These are phyloP conservation scores for Hebeloma cylindrosporum DNA, from an alignment of 768 basidiomycete species.

Conservation along the genomic window DNA sequence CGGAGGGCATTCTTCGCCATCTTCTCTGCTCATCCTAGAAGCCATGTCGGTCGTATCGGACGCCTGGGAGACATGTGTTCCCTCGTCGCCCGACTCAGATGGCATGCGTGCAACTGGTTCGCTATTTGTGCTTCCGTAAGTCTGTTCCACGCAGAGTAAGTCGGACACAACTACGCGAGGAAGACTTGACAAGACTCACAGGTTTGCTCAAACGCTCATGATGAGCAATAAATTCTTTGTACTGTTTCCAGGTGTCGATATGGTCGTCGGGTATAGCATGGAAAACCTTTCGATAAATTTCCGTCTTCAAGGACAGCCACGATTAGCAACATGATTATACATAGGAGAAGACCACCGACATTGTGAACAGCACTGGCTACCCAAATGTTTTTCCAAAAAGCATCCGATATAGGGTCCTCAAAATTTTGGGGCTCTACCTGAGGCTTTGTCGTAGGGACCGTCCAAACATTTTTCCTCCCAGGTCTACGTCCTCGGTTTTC, in stretches of 20 bases:
- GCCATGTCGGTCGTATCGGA: slow-evolving; percentile 27
- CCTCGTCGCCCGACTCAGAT: slow-evolving; percentile 54
- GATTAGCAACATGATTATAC: slow-evolving; percentile 18
- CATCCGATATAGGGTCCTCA: slow-evolving; percentile 84
- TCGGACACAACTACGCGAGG: slow-evolving; percentile 7
- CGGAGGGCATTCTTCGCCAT: slow-evolving; percentile 27
- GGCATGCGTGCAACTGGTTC: slow-evolving; percentile 56
- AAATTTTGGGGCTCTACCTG: slow-evolving; percentile 75
- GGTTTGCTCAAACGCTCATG: slow-evolving; percentile 74
- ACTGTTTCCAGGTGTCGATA: slow-evolving; percentile 94
- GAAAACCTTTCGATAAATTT: slow-evolving; percentile 95
- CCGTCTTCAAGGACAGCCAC: slow-evolving; percentile 57
- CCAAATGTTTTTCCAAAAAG: slow-evolving; percentile 93
- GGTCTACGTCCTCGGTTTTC: slow-evolving; percentile 55
- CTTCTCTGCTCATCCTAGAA: slow-evolving; percentile 34
- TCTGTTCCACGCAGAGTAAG: slow-evolving; percentile 31
- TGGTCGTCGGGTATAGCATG: slow-evolving; percentile 91
- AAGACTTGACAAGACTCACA: slow-evolving; percentile 38
- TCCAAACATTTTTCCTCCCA: slow-evolving; percentile 52
- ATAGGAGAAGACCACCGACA: slow-evolving; percentile 44
- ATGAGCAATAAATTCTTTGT: slow-evolving; percentile 76
- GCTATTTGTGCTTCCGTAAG: slow-evolving; percentile 37
- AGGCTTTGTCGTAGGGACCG: slow-evolving; percentile 66
- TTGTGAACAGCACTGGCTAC: slow-evolving; percentile 84
- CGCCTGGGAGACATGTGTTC: slow-evolving; percentile 25